phyloP scores from a whole-genome alignment of 768 basidiomycete species.

The Russula earlei region DNA sequence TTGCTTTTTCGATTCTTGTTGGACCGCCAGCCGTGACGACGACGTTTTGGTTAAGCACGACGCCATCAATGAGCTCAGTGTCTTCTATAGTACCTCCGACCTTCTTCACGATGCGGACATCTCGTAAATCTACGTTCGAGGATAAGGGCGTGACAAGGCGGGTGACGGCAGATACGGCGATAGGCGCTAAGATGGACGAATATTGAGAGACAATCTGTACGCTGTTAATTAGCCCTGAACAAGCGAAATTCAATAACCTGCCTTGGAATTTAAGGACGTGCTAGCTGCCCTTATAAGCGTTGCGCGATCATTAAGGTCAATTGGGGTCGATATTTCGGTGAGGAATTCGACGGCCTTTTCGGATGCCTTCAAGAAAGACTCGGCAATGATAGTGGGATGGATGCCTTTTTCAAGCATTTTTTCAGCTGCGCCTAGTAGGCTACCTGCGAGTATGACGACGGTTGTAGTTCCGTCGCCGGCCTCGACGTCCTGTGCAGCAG shows the following conservation, averaged over 20 bases:
- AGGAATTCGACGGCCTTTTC: conserved; percentile 89
- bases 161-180: conserved; percentile 93
- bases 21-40: conserved; percentile 86
- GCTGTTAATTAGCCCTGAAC: background rate
- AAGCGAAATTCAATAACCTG: conserved; percentile 25
- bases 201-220: conserved; percentile 96
- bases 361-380: conserved; percentile 89
- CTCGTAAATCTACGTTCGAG: conserved; percentile 91
- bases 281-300: conserved; percentile 86
- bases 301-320: conserved; percentile 81
- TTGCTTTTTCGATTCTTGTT: conserved; percentile 93
- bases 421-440: conserved; percentile 87
- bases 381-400: conserved; percentile 94
- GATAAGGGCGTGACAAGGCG: conserved; percentile 83
- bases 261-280: conserved; percentile 95
- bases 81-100: conserved; percentile 99
- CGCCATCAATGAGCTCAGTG: conserved; percentile 91
- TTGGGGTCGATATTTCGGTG: conserved; percentile 84
- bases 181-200: conserved; percentile 95
- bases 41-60: conserved; percentile 95
- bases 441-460: conserved; percentile 94
- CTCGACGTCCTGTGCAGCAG: conserved; percentile 95
- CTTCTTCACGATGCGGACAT: conserved; percentile 95
- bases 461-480: conserved; percentile 98
- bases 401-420: conserved; percentile 96